Evolutionary conservation across 805 yeast species (phyloP), one percentile per base, ranked within the genome.

Genomic region (Metschnikowia cubensis): DNA sequence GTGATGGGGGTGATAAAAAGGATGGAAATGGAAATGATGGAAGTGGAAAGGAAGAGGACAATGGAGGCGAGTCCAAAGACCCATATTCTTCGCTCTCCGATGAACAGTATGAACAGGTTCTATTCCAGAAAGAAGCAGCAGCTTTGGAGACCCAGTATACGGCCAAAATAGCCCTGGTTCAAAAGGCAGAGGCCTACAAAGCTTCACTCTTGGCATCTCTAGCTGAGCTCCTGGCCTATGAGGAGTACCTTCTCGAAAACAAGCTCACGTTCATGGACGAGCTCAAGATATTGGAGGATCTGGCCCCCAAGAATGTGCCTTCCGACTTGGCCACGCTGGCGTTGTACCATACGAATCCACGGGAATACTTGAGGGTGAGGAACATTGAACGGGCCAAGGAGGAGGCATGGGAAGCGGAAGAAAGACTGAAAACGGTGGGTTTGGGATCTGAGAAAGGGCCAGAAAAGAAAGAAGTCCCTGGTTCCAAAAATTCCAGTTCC

Each of bases 291-390:
- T 52, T 63, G 5, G 58, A 64, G 8, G 67, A 69, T n/a, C 14
- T 13, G 56, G 2, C 42, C 48, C 1, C 37, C 13, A 35, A 14
- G 14, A 43, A 39, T 21, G 42, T 18, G 10, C 48, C 40, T 29
- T 32, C 40, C 14, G 35, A 33, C 8, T 35, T 48, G 15, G 11
- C 56, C 11, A 46, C 38, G 7, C 42, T 49, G 44, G 42, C 58
- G 56, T 29, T 69, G 51, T 78, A 77, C 53, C 72, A 69, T 53
- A 59, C 62, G 2, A 71, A 76, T 49, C 79, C 75, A 50, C 59
- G 73, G 20, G 75, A 72, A 46, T 81, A 79, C 52, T 50, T 74
- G 17, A 71, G 72, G 13, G 54, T 59, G 37, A 63, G 85, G 53
- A 61, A 63, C 17, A 60, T 62, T 10, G 68, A 60, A 40, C 65